Base-by-base conservation (phyloP, 139 green algal species). In the Chlorokybus atmophyticus region DNA sequence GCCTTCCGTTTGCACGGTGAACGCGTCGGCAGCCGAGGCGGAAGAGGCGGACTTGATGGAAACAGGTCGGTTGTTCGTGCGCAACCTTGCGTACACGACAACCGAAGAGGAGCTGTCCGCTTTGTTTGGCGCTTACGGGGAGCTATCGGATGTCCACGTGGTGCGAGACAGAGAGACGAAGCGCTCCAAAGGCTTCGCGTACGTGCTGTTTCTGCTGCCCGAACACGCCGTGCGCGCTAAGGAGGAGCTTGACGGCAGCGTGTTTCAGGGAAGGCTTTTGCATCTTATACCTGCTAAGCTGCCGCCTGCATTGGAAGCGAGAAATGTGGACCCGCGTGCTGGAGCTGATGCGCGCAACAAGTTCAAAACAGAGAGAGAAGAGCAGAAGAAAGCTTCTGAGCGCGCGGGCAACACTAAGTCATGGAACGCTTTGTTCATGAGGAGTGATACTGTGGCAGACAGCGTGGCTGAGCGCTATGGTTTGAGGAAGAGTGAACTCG, bases 361-460 rank as follows among this genome's bases (percentile, higher is more conserved):
- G 10, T 85, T 76, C 75, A 87, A 90, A 81, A 56, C 53, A 2
- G 27, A 83, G 42, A 74, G 73, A 28, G 87, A 89, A 41, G 79
- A 67, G 14, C 40, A 80, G 67, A 55, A 79, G n/a, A 93, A 88
- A 55, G 75, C 62, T 1, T 14, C 21, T 1, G 73, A 87, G 23
- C 81, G 82, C 5, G 60, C 54, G 31, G 71, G 72, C 42, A 84
- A 92, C 65, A 75, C 75, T 7, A 70, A 72, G 1, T 77, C 90
- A 0, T 98, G 91, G 91, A 96, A 90, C 77, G 83, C 79, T 2
- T 75, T 98, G n/a, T 98, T 96, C 78, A 94, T 98, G 82, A 73
- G 91, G 7, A 31, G 81, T 0, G 91, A 98, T 74, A 97, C 91
- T 1, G 88, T 97, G 26, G 84, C 86, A 2, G 85, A 85, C 47